Conservation (phyloP, 2,329 filamentous ascomycete species). For the Verticillium klebahnii region DNA sequence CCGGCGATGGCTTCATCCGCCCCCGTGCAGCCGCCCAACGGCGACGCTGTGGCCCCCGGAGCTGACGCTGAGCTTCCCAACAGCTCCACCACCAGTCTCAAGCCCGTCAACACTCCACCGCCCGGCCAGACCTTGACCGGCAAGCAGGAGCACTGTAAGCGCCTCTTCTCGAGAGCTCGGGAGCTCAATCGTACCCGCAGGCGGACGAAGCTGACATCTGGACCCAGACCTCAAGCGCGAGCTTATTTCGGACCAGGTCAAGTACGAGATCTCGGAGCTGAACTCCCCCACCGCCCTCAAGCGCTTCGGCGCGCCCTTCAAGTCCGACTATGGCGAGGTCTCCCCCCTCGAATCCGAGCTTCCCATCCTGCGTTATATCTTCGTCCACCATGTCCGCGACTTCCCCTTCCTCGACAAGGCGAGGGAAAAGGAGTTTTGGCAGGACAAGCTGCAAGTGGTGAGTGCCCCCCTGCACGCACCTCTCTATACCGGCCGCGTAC, state of each 20-base stretch:
- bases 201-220: neutral
- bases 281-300: conserved; percentile 92
- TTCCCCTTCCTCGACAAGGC: conserved; percentile 98
- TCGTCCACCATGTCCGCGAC: conserved; percentile 95
- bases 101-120: conserved; percentile 24
- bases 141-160: conserved; percentile 94
- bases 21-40: conserved; percentile 11
- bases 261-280: conserved; percentile 85
- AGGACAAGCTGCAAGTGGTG: conserved; percentile 93
- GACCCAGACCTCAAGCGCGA: conserved; percentile 85
- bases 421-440: conserved; percentile 98
- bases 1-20: conserved; percentile 12
- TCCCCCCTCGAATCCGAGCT: conserved; percentile 90
- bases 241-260: conserved; percentile 83
- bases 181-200: neutral
- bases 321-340: conserved; percentile 86
- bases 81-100: conserved; percentile 17
- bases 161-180: neutral
- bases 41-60: conserved; percentile 9
- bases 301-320: conserved; percentile 93
- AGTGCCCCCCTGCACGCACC: conserved; percentile 28
- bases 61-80: conserved; percentile 11
- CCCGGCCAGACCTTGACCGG: conserved; percentile 65
- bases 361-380: conserved; percentile 91
- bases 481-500: neutral